Conservation (phyloP, 192 early-diverging fungal genomes). For the Helicostylum pulchrum region DNA sequence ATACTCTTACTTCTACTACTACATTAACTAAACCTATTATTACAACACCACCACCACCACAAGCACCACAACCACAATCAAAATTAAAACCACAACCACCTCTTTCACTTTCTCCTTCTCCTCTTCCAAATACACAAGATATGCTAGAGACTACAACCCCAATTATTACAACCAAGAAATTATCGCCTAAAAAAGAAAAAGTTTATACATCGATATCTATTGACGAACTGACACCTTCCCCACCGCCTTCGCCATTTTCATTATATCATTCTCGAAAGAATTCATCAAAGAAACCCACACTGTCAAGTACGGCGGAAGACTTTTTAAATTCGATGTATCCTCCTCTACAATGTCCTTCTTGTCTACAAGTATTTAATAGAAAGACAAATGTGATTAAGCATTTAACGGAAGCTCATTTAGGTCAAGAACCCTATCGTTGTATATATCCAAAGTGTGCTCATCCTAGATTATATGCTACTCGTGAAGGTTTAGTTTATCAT, state of each 20-base stretch:
- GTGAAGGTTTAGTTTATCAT: conserved; percentile 38
- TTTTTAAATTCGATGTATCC: conserved; percentile 23
- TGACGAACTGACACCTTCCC: neutral
- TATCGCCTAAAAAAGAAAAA: too few relatives aligned
- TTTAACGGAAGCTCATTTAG: conserved; percentile 21
- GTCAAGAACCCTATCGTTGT: conserved; percentile 34
- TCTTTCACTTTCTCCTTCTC: neutral
- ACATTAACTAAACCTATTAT: neutral
- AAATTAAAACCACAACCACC: neutral
- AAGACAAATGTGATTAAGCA: conserved; percentile 36
- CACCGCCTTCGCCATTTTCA: neutral
- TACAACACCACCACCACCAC: neutral
- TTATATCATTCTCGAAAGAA: too few relatives aligned
- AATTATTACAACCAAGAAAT: too few relatives aligned
- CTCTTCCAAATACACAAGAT: neutral
- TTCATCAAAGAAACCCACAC: conserved; percentile 8
- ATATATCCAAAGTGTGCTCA: conserved; percentile 26
- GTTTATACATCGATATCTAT: neutral
- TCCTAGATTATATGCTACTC: conserved; percentile 33
- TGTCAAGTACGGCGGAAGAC: conserved; percentile 13
- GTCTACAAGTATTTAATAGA: conserved; percentile 21
- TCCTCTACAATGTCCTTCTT: conserved; percentile 32
- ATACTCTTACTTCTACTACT: neutral
- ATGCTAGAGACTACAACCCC: too few relatives aligned
- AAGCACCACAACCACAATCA: neutral